Base-by-base conservation (phyloP, 1,284 basidiomycete species). In the Apiotrichum gracile region DNA sequence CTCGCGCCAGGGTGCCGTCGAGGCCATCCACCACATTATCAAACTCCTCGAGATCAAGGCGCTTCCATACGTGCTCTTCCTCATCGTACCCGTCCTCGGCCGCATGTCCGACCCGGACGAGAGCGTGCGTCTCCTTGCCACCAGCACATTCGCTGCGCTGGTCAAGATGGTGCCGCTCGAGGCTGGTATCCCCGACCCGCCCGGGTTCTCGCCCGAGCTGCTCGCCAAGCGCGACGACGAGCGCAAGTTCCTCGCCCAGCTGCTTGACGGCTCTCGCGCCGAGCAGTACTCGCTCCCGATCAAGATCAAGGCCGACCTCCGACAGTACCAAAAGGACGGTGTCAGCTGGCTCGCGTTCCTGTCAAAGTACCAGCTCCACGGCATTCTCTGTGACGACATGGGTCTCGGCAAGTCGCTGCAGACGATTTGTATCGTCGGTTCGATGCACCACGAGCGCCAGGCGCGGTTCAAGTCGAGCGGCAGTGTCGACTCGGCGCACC, bases 281-380 rank as follows among this genome's bases (percentile, higher is more conserved):
- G 89, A 93, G 65, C 85, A 87, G 59, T 99, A 98, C 73, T 75
- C 78, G 44, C 84, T 98, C 6, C 92, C 94, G 0, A 85, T 96
- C 58, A 77, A 80, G 45, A 88, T 99, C 79, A 91, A 94, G 57
- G 91, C 92, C 35, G 91, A 97, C 64, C 79, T 99, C 46, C 85
- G 96, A 54, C 91, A 92, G 72, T 99, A 99, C 70, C 96, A 99
- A 74, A 88, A 91, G 72, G 96, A 99, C 58, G 96, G 96, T 41
- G 90, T 99, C 63, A 97, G 92, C 73, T 99, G 96, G 96, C 80
- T 99, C 43, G 96, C 96, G 0, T 99, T 99, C 79, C 80, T 99
- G 39, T 88, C 92, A 27, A 78, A 94, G 73, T 97, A 94, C 68
- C 96, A 98, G 71, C 77, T 99, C 6, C 96, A 99, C 72, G 96